These are phyloP conservation scores for Saccharum spontaneum DNA, from an alignment of 176 grass and related monocot species.

Conservation along the genomic window DNA sequence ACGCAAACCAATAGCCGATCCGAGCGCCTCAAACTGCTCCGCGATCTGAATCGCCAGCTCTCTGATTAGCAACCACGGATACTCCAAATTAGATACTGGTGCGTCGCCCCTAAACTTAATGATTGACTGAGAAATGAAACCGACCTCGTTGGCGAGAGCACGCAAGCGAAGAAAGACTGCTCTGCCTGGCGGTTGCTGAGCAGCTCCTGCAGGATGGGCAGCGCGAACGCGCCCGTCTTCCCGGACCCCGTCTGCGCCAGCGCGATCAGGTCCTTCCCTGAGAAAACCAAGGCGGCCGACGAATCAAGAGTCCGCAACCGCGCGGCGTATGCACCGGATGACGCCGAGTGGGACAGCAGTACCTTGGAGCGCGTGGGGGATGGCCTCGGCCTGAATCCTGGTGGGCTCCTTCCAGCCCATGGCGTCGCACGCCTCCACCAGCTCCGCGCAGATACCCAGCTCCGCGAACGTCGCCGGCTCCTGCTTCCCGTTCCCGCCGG, in stretches of 20 bases:
- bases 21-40: constrained; percentile 87
- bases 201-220: constrained; percentile 78
- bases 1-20: constrained; percentile 62
- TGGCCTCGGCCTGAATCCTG: constrained; percentile 58
- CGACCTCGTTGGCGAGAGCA: constrained; percentile 70
- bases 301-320: neutral
- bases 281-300: neutral
- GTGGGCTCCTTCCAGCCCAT: constrained; percentile 59
- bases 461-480: constrained; percentile 48
- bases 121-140: neutral
- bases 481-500: neutral
- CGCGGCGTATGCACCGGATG: neutral
- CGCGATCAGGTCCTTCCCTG: constrained; percentile 84
- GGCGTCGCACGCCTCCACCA: constrained; percentile 58
- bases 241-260: constrained; percentile 90
- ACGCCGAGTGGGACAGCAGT: neutral
- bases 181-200: constrained; percentile 35
- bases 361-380: constrained; percentile 64
- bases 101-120: too few relatives aligned
- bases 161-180: constrained; percentile 76
- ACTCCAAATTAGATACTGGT: neutral
- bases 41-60: constrained; percentile 95
- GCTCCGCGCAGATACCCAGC: constrained; percentile 54
- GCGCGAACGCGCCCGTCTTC: constrained; percentile 84
- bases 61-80: constrained; percentile 38